phyloP scores from a whole-genome alignment of 345 rosid genomes.

The Mangifera indica region DNA sequence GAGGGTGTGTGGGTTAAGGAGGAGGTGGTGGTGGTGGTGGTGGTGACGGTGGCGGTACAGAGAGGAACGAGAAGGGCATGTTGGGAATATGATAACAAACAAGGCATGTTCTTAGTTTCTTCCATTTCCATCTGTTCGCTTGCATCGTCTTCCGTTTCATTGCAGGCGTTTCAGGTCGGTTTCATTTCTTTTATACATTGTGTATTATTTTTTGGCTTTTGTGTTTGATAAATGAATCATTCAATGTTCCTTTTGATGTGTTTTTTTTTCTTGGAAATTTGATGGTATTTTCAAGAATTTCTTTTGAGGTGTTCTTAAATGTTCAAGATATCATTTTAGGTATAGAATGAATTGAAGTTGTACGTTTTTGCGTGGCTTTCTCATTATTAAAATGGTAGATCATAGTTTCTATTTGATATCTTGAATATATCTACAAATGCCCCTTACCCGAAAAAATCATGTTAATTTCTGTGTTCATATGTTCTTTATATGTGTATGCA shows the following conservation, averaged over 20 bases:
- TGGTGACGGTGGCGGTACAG: slow-evolving; percentile 8
- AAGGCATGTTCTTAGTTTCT: neutral
- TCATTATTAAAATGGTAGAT: neutral
- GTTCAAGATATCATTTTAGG: neutral
- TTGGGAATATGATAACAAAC: neutral
- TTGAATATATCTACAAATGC: neutral
- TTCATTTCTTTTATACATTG: no score
- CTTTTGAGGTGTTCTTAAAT: neutral
- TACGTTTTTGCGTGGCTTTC: neutral
- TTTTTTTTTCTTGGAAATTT: neutral
- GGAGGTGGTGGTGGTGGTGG: no score
- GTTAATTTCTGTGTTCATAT: no score
- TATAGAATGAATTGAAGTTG: neutral
- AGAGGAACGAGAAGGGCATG: neutral
- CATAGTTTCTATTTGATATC: neutral
- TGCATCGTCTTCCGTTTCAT: neutral
- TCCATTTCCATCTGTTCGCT: neutral
- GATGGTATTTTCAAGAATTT: neutral
- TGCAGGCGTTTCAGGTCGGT: slow-evolving; percentile 1
- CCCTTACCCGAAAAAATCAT: no score
- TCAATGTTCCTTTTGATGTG: neutral
- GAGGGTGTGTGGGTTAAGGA: slow-evolving; percentile 15
- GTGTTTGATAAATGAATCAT: neutral
- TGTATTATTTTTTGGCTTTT: no score
- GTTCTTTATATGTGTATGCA: slow-evolving; percentile 22